Evolutionary conservation across 345 rosid species (phyloP).

Genomic region (Bruguiera sexangula): DNA sequence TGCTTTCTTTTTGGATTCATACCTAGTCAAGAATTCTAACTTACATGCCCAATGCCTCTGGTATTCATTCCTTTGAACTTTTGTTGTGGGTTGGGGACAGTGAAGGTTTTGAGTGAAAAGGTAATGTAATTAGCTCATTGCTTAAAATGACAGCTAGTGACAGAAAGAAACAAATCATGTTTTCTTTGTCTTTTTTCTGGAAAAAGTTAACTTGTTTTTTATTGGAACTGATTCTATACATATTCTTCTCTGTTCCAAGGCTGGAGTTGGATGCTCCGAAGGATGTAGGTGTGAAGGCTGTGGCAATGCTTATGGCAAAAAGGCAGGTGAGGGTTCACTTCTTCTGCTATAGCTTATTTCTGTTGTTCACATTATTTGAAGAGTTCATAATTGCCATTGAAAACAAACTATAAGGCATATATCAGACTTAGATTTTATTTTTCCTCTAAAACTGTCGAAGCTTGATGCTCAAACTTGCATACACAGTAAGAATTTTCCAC

Average conservation of each 20-base stretch:
- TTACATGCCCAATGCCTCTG: too few relatives aligned
- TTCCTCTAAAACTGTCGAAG: too few relatives aligned
- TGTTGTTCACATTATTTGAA: background rate
- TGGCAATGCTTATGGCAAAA: slow-evolving; percentile 35
- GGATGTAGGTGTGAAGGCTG: slow-evolving; percentile 48
- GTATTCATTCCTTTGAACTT: too few relatives aligned
- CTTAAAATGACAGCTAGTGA: background rate
- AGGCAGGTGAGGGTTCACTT: slow-evolving; percentile 23
- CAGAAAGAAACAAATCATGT: background rate
- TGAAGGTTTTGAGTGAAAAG: background rate
- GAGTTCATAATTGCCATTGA: background rate
- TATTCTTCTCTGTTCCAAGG: slow-evolving; percentile 21
- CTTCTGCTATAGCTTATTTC: background rate
- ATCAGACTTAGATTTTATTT: too few relatives aligned
- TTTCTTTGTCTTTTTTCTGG: background rate
- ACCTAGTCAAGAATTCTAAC: too few relatives aligned
- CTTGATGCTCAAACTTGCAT: too few relatives aligned
- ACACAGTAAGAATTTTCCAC: too few relatives aligned
- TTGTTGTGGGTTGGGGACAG: too few relatives aligned
- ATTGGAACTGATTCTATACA: background rate
- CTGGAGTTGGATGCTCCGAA: slow-evolving; percentile 43
- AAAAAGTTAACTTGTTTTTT: background rate
- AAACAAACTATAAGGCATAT: too few relatives aligned
- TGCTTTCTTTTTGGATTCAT: background rate
- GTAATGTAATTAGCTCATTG: background rate